phyloP scores from a whole-genome alignment of 345 rosid species.

The Aurinia saxatilis region DNA sequence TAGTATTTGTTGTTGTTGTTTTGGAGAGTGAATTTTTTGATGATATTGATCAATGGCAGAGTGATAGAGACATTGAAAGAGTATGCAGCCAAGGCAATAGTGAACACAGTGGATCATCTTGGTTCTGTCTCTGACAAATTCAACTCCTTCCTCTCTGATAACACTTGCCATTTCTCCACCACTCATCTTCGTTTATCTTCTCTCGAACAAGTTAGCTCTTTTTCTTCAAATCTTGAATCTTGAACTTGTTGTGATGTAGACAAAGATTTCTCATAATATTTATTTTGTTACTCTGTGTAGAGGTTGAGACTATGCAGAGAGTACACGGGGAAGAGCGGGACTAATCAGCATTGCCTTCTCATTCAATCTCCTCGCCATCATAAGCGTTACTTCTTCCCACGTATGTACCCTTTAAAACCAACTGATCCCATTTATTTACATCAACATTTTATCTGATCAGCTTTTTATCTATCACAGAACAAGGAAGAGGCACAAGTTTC shows the following conservation, averaged over 20 bases:
- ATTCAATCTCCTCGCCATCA: slow-evolving; percentile 45
- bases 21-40: neutral
- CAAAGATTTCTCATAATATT: neutral
- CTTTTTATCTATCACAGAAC: slow-evolving; percentile 23
- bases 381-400: slow-evolving; percentile 63
- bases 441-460: neutral
- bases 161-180: slow-evolving; percentile 39
- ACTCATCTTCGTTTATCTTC: slow-evolving; percentile 48
- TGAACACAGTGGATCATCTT: slow-evolving; percentile 79
- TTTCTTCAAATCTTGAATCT: neutral
- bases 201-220: slow-evolving; percentile 47
- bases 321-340: slow-evolving; percentile 38
- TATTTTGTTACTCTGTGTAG: slow-evolving; percentile 24
- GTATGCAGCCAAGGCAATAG: slow-evolving; percentile 62
- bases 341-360: slow-evolving; percentile 43
- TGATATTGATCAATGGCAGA: slow-evolving; percentile 28
- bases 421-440: neutral
- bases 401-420: slow-evolving; percentile 31
- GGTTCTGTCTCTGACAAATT: slow-evolving; percentile 78
- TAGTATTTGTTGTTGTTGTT: neutral
- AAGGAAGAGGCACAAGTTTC: slow-evolving; percentile 21
- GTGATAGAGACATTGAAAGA: slow-evolving; percentile 63
- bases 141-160: slow-evolving; percentile 42
- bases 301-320: slow-evolving; percentile 50
- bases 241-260: neutral